Conservation (phyloP, 2,329 filamentous ascomycete species). For the Ploettnerulaceae sp. region DNA sequence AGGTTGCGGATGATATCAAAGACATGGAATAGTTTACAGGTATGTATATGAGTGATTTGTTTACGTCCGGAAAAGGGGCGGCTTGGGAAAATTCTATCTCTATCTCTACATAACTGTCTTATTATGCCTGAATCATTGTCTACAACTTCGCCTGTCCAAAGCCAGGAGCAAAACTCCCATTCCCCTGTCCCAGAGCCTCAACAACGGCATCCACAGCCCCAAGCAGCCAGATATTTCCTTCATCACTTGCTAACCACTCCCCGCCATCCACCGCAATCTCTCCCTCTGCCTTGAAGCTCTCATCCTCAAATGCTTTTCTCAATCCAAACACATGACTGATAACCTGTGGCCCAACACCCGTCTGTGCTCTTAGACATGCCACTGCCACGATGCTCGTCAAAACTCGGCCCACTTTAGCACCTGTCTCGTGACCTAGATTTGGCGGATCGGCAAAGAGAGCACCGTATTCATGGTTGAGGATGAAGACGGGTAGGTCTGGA, state of each 20-base stretch:
- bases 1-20: constrained; percentile 53
- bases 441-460: constrained; percentile 67
- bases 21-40: constrained; percentile 40
- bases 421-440: constrained; percentile 33
- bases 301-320: constrained; percentile 69
- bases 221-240: constrained; percentile 60
- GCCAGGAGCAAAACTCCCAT: constrained; percentile 52
- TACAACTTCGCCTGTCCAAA: constrained; percentile 39
- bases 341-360: constrained; percentile 78
- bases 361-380: constrained; percentile 70
- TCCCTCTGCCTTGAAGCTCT: constrained; percentile 45
- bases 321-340: constrained; percentile 76
- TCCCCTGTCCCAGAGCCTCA: constrained; percentile 42
- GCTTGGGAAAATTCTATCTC: not conserved
- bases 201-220: constrained; percentile 58
- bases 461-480: constrained; percentile 70
- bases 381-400: constrained; percentile 71
- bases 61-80: no score
- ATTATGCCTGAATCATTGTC: not conserved
- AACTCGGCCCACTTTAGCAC: constrained; percentile 58
- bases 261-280: constrained; percentile 59
- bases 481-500: constrained; percentile 77
- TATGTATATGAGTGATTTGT: no score
- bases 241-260: constrained; percentile 54
- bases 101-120: no score